Percentiles rank a stretch among this genome's conserved stretches.
These are phyloP conservation scores for Sorghum bicolor DNA, from an alignment of 176 grass and related monocot genomes.

Conservation along the genomic window DNA sequence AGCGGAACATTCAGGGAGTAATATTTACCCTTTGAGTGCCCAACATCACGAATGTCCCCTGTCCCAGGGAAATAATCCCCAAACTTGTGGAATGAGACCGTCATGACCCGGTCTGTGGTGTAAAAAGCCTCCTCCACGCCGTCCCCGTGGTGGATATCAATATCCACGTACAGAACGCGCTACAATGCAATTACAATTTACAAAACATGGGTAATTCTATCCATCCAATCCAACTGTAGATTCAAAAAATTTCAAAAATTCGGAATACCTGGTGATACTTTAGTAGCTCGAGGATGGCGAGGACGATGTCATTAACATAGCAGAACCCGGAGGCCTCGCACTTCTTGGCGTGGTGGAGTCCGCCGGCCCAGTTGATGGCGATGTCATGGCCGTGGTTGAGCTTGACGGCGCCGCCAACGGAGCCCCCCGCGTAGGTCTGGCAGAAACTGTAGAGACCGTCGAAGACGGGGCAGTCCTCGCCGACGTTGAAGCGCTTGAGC, in stretches of 20 bases:
- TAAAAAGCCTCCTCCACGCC: conserved; percentile 98
- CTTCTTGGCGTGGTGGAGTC: conserved; percentile 92
- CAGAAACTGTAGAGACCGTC: conserved; percentile 78
- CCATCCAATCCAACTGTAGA: not conserved
- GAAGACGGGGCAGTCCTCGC: conserved; percentile 91
- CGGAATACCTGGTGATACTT: conserved; percentile 60
- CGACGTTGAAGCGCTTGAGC: conserved; percentile 79
- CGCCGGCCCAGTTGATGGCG: conserved; percentile 95
- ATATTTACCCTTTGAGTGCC: conserved; percentile 70
- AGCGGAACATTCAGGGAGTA: conserved; percentile 88
- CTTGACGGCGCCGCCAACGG: conserved; percentile 71
- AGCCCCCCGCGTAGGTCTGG: conserved; percentile 80
- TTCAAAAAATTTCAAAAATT: not conserved
- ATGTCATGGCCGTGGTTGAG: conserved; percentile 94
- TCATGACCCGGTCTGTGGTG: conserved; percentile 92
- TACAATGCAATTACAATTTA: conserved; percentile 8
- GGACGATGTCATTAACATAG: conserved; percentile 98
- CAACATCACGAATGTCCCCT: conserved; percentile 64
- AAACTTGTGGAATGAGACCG: conserved; percentile 88
- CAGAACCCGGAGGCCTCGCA: conserved; percentile 91
- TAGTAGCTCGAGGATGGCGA: conserved; percentile 87
- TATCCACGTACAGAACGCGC: conserved; percentile 94
- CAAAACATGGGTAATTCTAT: not conserved
- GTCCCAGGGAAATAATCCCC: conserved; percentile 97
- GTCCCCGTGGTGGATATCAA: conserved; percentile 96